Evolutionary conservation across 1,284 basidiomycete genomes (phyloP).

Genomic region (Tilletia caries): DNA sequence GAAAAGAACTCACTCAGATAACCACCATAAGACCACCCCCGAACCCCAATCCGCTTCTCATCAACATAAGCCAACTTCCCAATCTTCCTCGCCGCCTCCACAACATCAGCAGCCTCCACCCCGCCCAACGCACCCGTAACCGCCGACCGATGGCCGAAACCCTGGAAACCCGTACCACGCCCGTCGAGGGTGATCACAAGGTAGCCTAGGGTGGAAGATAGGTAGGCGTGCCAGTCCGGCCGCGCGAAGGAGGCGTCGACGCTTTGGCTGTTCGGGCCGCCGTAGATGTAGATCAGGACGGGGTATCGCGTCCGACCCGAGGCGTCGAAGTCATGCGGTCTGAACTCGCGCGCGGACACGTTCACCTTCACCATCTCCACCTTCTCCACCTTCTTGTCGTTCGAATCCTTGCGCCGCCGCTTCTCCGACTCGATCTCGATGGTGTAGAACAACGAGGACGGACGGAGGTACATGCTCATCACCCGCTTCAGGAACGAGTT

Average conservation of each 20-base stretch:
- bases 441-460: conserved; percentile 62
- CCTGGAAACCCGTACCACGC: conserved; percentile 88
- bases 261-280: conserved; percentile 73
- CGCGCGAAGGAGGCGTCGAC: conserved; percentile 31
- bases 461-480: conserved; percentile 67
- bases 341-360: conserved; percentile 81
- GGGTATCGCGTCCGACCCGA: conserved; percentile 89
- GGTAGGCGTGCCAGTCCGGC: conserved; percentile 72
- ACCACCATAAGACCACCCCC: conserved; percentile 48
- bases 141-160: conserved; percentile 73
- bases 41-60: conserved; percentile 74
- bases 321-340: conserved; percentile 86
- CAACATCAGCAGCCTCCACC: conserved; percentile 81
- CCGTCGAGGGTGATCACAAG: conserved; percentile 84
- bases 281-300: conserved; percentile 65
- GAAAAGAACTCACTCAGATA: conserved; percentile 31
- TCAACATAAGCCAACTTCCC: conserved; percentile 68
- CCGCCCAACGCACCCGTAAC: conserved; percentile 81
- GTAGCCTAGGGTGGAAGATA: conserved; percentile 77
- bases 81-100: conserved; percentile 66
- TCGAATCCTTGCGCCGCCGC: background rate
- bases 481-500: conserved; percentile 73
- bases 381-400: background rate
- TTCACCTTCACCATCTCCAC: conserved; percentile 57
- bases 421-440: conserved; percentile 19